Evolutionary conservation across 1,284 basidiomycete genomes (phyloP).

Genomic region (Grifola frondosa): DNA sequence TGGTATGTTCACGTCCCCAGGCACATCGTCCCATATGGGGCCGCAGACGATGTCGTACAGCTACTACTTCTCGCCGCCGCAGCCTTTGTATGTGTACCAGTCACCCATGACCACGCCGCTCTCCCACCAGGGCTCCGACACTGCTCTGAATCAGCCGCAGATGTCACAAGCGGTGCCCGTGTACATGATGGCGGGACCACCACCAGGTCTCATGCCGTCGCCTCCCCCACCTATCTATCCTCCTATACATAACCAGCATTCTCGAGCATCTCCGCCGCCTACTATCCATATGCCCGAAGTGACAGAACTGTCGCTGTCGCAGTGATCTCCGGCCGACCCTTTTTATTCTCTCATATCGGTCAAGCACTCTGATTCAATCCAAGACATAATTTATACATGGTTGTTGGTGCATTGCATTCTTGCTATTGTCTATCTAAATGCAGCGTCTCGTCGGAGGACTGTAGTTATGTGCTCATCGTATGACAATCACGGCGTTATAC

Average conservation of each 20-base stretch:
- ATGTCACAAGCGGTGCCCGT: slow-evolving; percentile 25
- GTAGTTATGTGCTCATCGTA: too few species aligned
- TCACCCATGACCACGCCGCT: slow-evolving; percentile 14
- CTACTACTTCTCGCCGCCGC: slow-evolving; percentile 24
- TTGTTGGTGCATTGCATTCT: too few species aligned
- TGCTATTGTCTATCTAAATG: too few species aligned
- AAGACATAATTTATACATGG: not conserved
- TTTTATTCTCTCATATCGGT: not conserved
- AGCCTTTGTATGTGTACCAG: slow-evolving; percentile 28
- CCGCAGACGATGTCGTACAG: slow-evolving; percentile 22
- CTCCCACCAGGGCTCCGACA: slow-evolving; percentile 4
- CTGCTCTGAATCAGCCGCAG: slow-evolving; percentile 10
- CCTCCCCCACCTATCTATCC: slow-evolving; percentile 12
- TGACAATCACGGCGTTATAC: too few species aligned
- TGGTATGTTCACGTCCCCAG: slow-evolving; percentile 19
- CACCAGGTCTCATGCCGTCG: slow-evolving; percentile 18
- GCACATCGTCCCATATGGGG: slow-evolving; percentile 22
- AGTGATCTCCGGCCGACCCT: not conserved
- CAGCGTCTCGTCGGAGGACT: too few species aligned
- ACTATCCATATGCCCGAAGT: too few species aligned
- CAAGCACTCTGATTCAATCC: not conserved
- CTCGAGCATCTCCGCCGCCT: not conserved
- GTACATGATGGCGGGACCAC: slow-evolving; percentile 27
- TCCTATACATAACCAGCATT: slow-evolving; percentile 9
- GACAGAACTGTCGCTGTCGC: not conserved